A percentile compares a stretch with the other conserved stretches of the same genome.
phyloP scores from a whole-genome alignment of 345 rosid genomes.

The Citrus australasica region DNA sequence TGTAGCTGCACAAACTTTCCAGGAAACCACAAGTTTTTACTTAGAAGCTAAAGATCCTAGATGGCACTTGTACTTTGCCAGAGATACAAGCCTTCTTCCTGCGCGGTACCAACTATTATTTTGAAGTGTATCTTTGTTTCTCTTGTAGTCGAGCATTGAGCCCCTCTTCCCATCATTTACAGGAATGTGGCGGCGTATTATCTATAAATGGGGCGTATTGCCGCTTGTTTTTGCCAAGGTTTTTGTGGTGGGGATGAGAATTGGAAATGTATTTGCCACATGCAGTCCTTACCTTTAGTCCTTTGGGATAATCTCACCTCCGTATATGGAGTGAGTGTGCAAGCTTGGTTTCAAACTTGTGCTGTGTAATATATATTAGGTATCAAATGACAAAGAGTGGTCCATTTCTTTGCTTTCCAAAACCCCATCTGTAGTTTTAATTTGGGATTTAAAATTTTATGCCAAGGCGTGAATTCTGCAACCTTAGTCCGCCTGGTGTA shows the following conservation, averaged over 20 bases:
- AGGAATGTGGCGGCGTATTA: background rate
- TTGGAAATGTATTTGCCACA: background rate
- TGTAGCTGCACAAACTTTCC: background rate
- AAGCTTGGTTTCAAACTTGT: background rate
- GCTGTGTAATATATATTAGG: background rate
- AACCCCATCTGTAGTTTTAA: background rate
- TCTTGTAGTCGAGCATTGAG: background rate
- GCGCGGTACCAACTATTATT: background rate
- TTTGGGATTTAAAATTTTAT: background rate
- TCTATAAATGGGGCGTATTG: background rate
- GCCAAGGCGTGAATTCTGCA: background rate
- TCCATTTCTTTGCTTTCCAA: background rate
- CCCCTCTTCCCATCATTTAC: background rate
- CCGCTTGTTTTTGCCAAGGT: no score
- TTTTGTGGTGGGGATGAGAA: background rate
- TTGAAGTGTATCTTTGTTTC: background rate
- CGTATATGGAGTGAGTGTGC: background rate
- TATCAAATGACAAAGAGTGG: background rate
- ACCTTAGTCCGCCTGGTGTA: background rate
- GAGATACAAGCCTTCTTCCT: background rate
- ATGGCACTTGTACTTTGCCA: background rate
- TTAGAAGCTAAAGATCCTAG: background rate
- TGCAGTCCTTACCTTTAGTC: background rate
- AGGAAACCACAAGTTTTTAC: background rate
- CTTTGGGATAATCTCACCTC: background rate